Percentiles rank a stretch among this genome's conserved stretches.
Conservation (phyloP, 345 rosid species). For the Physaria fendleri region DNA sequence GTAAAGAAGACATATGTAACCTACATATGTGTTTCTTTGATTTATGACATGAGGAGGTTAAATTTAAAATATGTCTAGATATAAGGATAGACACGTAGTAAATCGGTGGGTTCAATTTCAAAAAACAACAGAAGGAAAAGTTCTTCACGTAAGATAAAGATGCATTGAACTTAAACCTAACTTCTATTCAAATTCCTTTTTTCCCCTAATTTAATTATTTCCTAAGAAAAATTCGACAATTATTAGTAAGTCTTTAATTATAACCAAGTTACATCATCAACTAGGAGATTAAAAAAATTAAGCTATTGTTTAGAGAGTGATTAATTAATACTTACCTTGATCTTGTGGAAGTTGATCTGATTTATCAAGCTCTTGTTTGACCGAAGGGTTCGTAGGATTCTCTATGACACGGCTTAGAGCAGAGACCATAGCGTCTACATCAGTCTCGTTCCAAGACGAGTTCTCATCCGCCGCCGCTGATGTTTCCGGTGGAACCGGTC, state of each 20-base stretch:
- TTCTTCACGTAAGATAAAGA: slow-evolving; percentile 61
- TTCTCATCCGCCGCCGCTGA: slow-evolving; percentile 46
- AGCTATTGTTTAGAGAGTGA: neutral
- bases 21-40: slow-evolving; percentile 8
- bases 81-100: slow-evolving; percentile 26
- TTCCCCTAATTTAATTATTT: slow-evolving; percentile 2
- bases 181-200: slow-evolving; percentile 27
- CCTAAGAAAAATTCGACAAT: neutral
- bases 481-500: slow-evolving; percentile 61
- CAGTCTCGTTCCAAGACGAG: slow-evolving; percentile 51
- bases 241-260: slow-evolving; percentile 24
- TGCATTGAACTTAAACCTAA: slow-evolving; percentile 41
- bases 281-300: neutral
- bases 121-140: slow-evolving; percentile 28
- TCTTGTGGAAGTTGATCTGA: slow-evolving; percentile 33
- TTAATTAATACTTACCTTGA: slow-evolving; percentile 41
- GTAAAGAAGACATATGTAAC: slow-evolving; percentile 22
- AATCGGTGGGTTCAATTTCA: slow-evolving; percentile 24
- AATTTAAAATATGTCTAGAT: slow-evolving; percentile 3
- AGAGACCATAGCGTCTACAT: slow-evolving; percentile 79
- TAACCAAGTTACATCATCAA: neutral
- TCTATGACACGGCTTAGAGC: slow-evolving; percentile 58
- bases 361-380: slow-evolving; percentile 30
- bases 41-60: neutral
- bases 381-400: slow-evolving; percentile 27